Evolutionary conservation across 768 basidiomycete species (phyloP).

Genomic region (Pleurotus citrinopileatus): DNA sequence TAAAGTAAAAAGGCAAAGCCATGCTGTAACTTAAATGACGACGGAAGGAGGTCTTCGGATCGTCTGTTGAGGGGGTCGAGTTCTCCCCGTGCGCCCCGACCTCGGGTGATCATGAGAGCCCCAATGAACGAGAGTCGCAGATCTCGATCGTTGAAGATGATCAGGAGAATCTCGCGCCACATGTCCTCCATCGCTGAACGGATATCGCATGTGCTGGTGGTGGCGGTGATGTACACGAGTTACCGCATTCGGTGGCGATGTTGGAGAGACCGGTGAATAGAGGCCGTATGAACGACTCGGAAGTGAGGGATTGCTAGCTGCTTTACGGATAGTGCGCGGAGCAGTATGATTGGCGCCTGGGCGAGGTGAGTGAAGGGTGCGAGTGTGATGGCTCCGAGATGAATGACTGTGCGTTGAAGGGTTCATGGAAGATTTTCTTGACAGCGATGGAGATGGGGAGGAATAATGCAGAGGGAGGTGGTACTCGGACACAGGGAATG

Average conservation of each 20-base stretch:
- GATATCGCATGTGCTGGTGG: background rate
- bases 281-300: background rate
- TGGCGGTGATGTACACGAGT: background rate
- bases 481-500: background rate
- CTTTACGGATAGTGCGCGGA: background rate
- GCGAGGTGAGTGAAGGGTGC: background rate
- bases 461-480: background rate
- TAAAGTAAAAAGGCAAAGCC: background rate
- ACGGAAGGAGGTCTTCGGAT: background rate
- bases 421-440: background rate
- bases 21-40: background rate
- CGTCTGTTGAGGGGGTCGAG: background rate
- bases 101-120: background rate
- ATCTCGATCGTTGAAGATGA: background rate
- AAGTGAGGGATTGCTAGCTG: background rate
- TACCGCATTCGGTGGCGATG: background rate
- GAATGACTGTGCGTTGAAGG: background rate
- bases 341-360: background rate
- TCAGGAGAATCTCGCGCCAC: background rate
- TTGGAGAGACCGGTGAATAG: background rate
- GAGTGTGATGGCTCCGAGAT: background rate
- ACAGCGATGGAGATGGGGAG: background rate
- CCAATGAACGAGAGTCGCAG: background rate
- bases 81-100: background rate
- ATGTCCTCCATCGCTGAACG: background rate